phyloP scores from a whole-genome alignment of 2,329 filamentous ascomycete genomes.

The Botrytis galanthina region DNA sequence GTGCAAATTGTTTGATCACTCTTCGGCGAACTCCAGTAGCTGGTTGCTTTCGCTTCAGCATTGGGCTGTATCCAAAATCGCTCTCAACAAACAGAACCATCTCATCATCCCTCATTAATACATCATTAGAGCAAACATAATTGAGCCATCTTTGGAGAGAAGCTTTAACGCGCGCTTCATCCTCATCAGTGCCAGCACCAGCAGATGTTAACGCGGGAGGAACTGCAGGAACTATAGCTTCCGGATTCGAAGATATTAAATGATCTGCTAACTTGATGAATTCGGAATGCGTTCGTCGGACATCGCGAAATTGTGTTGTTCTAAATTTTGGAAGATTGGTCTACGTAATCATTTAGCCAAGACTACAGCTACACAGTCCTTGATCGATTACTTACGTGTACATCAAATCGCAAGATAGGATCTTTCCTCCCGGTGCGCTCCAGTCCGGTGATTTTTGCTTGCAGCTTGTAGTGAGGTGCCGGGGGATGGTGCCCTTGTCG shows the following conservation, averaged over 20 bases:
- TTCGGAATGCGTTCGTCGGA: conserved; percentile 90
- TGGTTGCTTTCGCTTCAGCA: conserved; percentile 93
- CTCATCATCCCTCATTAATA: conserved; percentile 92
- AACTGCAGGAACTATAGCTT: conserved; percentile 89
- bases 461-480: conserved; percentile 76
- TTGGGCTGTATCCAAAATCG: conserved; percentile 95
- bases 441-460: conserved; percentile 90
- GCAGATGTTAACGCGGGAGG: conserved; percentile 93
- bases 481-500: conserved; percentile 42
- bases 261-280: conserved; percentile 96
- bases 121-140: conserved; percentile 85
- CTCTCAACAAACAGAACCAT: conserved; percentile 99
- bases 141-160: conserved; percentile 94
- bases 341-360: conserved; percentile 47
- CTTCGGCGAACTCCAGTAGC: conserved; percentile 93
- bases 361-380: not conserved
- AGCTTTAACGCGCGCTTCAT: conserved; percentile 84
- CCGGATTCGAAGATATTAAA: conserved; percentile 94
- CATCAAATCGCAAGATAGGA: conserved; percentile 89
- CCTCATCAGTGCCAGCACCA: conserved; percentile 92
- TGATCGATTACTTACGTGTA: conserved; percentile 67
- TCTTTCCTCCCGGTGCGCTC: conserved; percentile 95
- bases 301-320: conserved; percentile 96
- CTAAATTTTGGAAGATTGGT: conserved; percentile 98
- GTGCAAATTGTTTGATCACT: conserved; percentile 96